phyloP scores from a whole-genome alignment of 2,329 filamentous ascomycete genomes.

The Blastomyces parvus region DNA sequence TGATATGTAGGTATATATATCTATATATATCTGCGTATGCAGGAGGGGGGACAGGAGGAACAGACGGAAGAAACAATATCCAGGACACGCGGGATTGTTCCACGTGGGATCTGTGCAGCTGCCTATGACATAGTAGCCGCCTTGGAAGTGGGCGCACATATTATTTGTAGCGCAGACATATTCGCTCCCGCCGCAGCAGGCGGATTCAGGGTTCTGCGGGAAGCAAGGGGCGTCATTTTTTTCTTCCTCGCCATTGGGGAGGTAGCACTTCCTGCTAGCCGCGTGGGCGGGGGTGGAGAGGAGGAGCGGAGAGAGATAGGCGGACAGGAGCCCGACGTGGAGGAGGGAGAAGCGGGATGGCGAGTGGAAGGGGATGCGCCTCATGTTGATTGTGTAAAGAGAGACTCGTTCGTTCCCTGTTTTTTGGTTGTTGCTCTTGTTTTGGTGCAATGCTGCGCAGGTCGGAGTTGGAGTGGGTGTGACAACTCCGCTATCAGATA shows the following conservation, averaged over 20 bases:
- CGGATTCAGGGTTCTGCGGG: slow-evolving; percentile 9
- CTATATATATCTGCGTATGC: neutral
- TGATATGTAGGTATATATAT: neutral
- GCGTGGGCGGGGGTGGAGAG: neutral
- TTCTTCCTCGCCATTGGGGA: slow-evolving; percentile 6
- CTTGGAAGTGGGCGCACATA: slow-evolving; percentile 7
- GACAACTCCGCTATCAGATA: neutral
- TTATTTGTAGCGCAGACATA: slow-evolving; percentile 10
- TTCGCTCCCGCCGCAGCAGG: slow-evolving; percentile 8
- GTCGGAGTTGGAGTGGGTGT: neutral
- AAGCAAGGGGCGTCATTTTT: slow-evolving; percentile 6
- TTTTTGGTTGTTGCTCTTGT: neutral
- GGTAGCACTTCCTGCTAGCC: slow-evolving; percentile 1
- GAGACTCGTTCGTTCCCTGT: neutral
- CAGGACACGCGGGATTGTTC: slow-evolving; percentile 8
- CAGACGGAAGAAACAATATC: slow-evolving; percentile 9
- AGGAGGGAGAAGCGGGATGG: neutral
- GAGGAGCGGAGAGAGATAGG: neutral
- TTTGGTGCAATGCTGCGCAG: neutral
- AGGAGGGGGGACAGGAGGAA: neutral
- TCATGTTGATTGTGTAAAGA: neutral
- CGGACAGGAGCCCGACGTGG: neutral
- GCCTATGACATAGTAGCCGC: slow-evolving; percentile 7
- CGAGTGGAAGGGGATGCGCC: neutral
- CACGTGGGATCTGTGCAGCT: slow-evolving; percentile 8